Evolutionary conservation across 192 early-diverging fungal genomes (phyloP).

Genomic region (Globomyces pollinis-pini): DNA sequence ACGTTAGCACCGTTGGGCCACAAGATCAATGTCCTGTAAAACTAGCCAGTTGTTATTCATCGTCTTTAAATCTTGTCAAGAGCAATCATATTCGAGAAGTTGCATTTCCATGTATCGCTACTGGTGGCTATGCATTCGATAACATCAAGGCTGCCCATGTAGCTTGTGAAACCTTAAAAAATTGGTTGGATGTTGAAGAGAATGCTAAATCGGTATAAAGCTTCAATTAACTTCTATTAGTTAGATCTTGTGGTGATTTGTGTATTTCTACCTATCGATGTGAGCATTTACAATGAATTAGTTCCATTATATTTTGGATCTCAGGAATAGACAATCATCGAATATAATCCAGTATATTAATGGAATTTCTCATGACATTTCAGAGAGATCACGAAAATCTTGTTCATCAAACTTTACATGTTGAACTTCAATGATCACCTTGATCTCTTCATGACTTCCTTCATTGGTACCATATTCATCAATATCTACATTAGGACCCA

Average conservation of each 20-base stretch:
- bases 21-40: constrained; percentile 19
- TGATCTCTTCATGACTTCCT: too few relatives aligned
- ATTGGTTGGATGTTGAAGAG: constrained; percentile 64
- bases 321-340: too few relatives aligned
- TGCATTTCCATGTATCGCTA: constrained; percentile 81
- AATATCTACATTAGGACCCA: too few relatives aligned
- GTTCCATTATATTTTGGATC: background rate
- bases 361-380: too few relatives aligned
- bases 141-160: constrained; percentile 64
- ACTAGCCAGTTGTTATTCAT: constrained; percentile 60
- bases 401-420: too few relatives aligned
- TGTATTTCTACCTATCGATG: constrained; percentile 45
- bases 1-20: constrained; percentile 23
- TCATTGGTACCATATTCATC: too few relatives aligned
- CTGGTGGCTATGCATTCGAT: constrained; percentile 86
- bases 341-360: too few relatives aligned
- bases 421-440: too few relatives aligned
- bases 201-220: constrained; percentile 7
- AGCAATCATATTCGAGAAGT: constrained; percentile 54
- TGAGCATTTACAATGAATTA: constrained; percentile 23
- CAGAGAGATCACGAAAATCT: too few relatives aligned
- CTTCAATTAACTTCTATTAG: constrained; percentile 8
- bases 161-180: constrained; percentile 56
- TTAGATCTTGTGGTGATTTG: constrained; percentile 69
- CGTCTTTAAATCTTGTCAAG: constrained; percentile 48